Conservation (phyloP, 345 rosid genomes). For the Hevea brasiliensis region DNA sequence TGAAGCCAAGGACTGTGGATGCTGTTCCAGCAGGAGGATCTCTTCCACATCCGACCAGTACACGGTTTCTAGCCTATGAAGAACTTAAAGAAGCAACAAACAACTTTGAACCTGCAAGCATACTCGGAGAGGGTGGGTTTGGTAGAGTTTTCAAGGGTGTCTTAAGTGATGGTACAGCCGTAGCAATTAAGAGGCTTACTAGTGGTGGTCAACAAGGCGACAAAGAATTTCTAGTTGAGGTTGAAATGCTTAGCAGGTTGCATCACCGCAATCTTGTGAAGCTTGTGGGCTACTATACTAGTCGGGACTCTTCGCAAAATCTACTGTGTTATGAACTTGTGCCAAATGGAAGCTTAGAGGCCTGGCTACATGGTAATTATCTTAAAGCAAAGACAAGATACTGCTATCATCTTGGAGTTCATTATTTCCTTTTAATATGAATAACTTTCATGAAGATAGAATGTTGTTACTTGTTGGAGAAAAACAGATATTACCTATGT, state of each 20-base stretch:
- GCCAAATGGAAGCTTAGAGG: constrained; percentile 96
- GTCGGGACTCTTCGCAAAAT: constrained; percentile 85
- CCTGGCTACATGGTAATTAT: constrained; percentile 92
- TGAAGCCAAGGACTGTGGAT: constrained; percentile 55
- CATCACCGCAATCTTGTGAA: constrained; percentile 99
- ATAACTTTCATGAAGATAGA: background rate
- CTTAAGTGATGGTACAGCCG: constrained; percentile 96
- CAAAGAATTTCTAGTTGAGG: constrained; percentile 94
- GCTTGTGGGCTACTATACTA: constrained; percentile 93
- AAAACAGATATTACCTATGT: background rate
- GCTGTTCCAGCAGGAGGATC: constrained; percentile 55
- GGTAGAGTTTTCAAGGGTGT: constrained; percentile 97
- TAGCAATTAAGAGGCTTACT: constrained; percentile 92
- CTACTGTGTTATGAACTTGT: constrained; percentile 95
- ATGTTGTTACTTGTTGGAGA: background rate
- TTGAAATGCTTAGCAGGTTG: constrained; percentile 98
- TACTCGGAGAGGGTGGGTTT: constrained; percentile 98
- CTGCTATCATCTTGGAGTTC: constrained; percentile 5
- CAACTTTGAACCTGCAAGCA: constrained; percentile 79
- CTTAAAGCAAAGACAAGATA: constrained; percentile 1
- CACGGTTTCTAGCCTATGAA: constrained; percentile 84
- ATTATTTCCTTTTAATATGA: constrained; percentile 10
- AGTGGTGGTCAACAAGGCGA: constrained; percentile 95
- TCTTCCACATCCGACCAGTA: constrained; percentile 82
- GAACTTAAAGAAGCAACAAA: constrained; percentile 95